These are phyloP conservation scores for Lagenidium giganteum DNA, from an alignment of 352 stramenopile genomes.

Conservation along the genomic window DNA sequence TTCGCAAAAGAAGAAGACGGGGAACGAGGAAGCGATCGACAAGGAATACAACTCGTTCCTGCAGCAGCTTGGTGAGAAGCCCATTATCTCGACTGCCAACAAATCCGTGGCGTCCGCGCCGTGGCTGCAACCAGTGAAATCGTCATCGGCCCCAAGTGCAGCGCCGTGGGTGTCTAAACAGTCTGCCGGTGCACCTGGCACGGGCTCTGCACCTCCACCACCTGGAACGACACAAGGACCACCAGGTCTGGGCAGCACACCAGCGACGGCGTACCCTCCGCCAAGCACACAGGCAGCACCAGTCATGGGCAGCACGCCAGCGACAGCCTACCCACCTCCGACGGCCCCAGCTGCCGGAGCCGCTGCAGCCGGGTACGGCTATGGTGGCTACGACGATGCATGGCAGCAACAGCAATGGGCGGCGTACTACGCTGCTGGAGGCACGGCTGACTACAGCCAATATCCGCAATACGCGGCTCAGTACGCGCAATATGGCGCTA, in stretches of 20 bases:
- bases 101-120: slow-evolving; percentile 38
- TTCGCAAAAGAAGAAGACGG: slow-evolving; percentile 81
- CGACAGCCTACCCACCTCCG: slow-evolving; percentile 1
- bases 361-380: slow-evolving; percentile 18
- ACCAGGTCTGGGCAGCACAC: slow-evolving; percentile 17
- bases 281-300: too few relatives aligned
- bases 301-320: slow-evolving; percentile 1
- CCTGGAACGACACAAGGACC: slow-evolving; percentile 20
- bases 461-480: slow-evolving; percentile 23
- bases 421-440: not conserved
- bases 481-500: slow-evolving; percentile 12
- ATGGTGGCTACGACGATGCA: slow-evolving; percentile 14
- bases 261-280: slow-evolving; percentile 22
- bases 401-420: slow-evolving; percentile 12
- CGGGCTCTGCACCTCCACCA: slow-evolving; percentile 17
- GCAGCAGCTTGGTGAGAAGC: slow-evolving; percentile 80
- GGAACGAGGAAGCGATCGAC: slow-evolving; percentile 73
- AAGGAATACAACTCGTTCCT: slow-evolving; percentile 86
- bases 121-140: slow-evolving; percentile 65
- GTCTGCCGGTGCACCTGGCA: slow-evolving; percentile 31
- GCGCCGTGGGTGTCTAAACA: slow-evolving; percentile 72
- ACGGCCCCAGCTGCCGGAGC: slow-evolving; percentile 3
- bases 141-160: slow-evolving; percentile 21
- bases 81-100: slow-evolving; percentile 51
- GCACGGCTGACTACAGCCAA: too few relatives aligned